Evolutionary conservation across 1,284 basidiomycete species (phyloP), one percentile per base, ranked within the genome.

Genomic region (Cutaneotrichosporon arboriforme): DNA sequence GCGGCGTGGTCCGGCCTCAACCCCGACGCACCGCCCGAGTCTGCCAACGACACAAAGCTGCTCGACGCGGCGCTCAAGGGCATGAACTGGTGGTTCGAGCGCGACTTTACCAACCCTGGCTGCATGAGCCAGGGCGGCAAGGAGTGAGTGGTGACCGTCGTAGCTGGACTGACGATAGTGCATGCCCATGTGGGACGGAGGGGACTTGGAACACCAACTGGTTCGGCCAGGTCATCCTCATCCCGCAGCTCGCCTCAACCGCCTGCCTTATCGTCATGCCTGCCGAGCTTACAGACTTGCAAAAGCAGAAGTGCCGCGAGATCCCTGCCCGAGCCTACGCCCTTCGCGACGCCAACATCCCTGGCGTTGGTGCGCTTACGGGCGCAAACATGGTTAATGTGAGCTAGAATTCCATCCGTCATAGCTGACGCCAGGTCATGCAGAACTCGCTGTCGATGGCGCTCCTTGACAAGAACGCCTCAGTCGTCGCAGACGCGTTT

Each of bases 191-290:
- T 31, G 57, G 54, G 2, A 62, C 62, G 0, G 77, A 80, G 1
- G 83, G 83, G 59, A 52, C 78, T 9, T 83, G 81, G 83, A 85
- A 85, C 61, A 80, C 79, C 51, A 86, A 87, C 65, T 87, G 85
- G 85, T 84, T 79, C 63, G 80, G 79, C 8, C 36, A 84, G 80
- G 76, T 84, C 23, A 83, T 85, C 34, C 76, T 81, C 18, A 80
- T 84, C 17, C 84, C 84, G 1, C 73, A 74, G 51, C 73, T 80
- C 34, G 80, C 81, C 31, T 78, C 77, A 15, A 77, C 83, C 65
- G 74, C 78, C 2, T 86, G 84, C 63, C 70, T 85, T 7, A 70
- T 86, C 9, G 72, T 86, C 45, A 74, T 78, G 41, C 68, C 74
- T 15, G 73, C 74, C 4, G 38, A 46, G 13, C 73, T 85, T 26